Evolutionary conservation across 805 yeast species (phyloP), one percentile per base, ranked within the genome.

Genomic region (Yarrowia sp.): DNA sequence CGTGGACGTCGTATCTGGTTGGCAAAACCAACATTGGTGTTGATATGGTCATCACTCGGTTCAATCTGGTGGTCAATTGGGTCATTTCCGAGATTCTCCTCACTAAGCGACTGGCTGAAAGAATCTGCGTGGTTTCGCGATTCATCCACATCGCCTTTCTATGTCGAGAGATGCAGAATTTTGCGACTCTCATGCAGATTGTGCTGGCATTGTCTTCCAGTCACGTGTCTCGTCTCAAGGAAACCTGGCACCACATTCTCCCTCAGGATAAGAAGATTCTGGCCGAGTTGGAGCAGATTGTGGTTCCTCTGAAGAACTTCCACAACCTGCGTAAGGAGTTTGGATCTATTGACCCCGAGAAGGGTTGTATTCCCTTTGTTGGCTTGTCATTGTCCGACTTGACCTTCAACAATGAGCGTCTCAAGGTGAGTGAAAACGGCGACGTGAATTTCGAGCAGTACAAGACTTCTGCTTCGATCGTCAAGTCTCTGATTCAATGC

Each of bases 21-120:
- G 85, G 73, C 82, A 84, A 69, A 77, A 78, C 69, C 73, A 77
- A 33, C 75, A 80, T 86, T n/a, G 97, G 98, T 0, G 85, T 92
- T 38, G 90, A 90, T 67, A 77, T 93, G 54, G 91, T 90, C 12
- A 86, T 91, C 41, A 82, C 96, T 0, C 79, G 99, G 67, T 95
- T 92, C 80, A 92, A 93, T 72, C 77, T 93, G 66, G 86, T 90
- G 78, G 92, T 90, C 7, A 90, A 90, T 70, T 93, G 98, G 98
- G 86, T 92, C 43, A 85, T 90, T 35, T 90, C 97, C 0, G 97
- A 93, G 77, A 84, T 95, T 64, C 74, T 91, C 16, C 77, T 93
- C 67, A 90, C 97, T 10, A 80, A 80, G 65, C 78, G 81, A 46
- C 78, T 83, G 26, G 79, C 78, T 2, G 83, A 90, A 68, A 80